Percentiles rank a stretch among this genome's conserved stretches.
phyloP scores from a whole-genome alignment of 2,329 filamentous ascomycete genomes.

The Fusarium bactridioides region DNA sequence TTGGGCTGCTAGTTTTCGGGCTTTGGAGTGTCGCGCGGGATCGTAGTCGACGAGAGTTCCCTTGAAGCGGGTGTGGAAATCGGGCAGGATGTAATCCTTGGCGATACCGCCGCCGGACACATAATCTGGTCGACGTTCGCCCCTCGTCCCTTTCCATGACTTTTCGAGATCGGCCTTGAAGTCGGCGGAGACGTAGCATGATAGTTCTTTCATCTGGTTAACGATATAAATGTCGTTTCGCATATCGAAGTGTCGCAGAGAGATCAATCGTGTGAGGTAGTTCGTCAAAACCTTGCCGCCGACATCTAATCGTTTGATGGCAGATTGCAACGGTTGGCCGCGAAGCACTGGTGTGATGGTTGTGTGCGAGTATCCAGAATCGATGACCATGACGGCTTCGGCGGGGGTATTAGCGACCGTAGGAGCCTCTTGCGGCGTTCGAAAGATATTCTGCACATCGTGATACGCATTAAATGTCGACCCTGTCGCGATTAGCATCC shows the following conservation, averaged over 20 bases:
- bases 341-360: conserved; percentile 87
- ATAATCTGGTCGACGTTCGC: conserved; percentile 62
- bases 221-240: conserved; percentile 92
- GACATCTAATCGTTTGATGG: conserved; percentile 84
- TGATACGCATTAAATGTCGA: conserved; percentile 84
- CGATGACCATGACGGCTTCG: conserved; percentile 87
- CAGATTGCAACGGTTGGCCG: conserved; percentile 80
- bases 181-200: conserved; percentile 82
- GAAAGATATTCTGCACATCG: conserved; percentile 74
- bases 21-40: conserved; percentile 65
- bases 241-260: conserved; percentile 93
- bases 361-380: conserved; percentile 92
- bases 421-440: conserved; percentile 60
- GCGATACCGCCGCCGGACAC: conserved; percentile 68
- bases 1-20: conserved; percentile 55
- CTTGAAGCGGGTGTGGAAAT: conserved; percentile 68
- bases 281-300: conserved; percentile 95
- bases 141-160: conserved; percentile 80
- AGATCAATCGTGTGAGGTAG: conserved; percentile 87
- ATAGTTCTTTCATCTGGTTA: conserved; percentile 93
- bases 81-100: conserved; percentile 91
- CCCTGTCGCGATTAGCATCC: conserved; percentile 54
- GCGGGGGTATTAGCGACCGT: conserved; percentile 60
- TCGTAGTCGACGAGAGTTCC: conserved; percentile 84
- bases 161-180: conserved; percentile 81